Percentiles rank a stretch among this genome's conserved stretches.
Evolutionary conservation across 202 grass and related monocot genomes (phyloP).

Genomic region (Panicum hallii): DNA sequence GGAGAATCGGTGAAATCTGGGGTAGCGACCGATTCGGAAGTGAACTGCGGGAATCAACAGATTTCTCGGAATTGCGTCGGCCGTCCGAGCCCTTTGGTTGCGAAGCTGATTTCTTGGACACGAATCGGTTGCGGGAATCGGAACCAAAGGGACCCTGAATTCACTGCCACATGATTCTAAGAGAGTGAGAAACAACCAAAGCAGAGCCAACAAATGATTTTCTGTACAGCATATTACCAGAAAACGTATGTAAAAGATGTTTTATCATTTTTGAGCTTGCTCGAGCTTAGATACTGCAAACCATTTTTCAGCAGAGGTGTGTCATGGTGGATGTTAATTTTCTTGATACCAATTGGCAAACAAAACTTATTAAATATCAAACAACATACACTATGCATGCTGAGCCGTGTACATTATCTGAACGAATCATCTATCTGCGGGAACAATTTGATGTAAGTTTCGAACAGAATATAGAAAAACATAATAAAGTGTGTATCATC

Average conservation of each 20-base stretch:
- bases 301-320: constrained; percentile 9
- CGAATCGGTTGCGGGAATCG: too few species aligned
- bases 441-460: constrained; percentile 19
- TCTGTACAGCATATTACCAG: neutral
- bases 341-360: constrained; percentile 19
- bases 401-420: neutral
- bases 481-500: neutral
- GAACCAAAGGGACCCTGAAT: too few species aligned
- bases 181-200: constrained; percentile 22
- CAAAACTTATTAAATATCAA: constrained; percentile 27
- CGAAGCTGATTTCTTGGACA: too few species aligned
- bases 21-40: too few species aligned
- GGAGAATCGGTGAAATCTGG: too few species aligned
- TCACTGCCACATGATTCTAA: constrained; percentile 9
- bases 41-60: too few species aligned
- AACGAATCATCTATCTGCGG: neutral
- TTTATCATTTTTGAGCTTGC: constrained; percentile 13
- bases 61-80: too few species aligned
- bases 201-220: neutral
- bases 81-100: too few species aligned
- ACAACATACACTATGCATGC: constrained; percentile 3
- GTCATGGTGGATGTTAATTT: constrained; percentile 11
- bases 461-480: constrained; percentile 5
- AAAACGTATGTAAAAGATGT: constrained; percentile 21
- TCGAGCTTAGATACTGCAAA: neutral